Evolutionary conservation across 768 basidiomycete genomes (phyloP).

Genomic region (Leucocoprinus leucothites): DNA sequence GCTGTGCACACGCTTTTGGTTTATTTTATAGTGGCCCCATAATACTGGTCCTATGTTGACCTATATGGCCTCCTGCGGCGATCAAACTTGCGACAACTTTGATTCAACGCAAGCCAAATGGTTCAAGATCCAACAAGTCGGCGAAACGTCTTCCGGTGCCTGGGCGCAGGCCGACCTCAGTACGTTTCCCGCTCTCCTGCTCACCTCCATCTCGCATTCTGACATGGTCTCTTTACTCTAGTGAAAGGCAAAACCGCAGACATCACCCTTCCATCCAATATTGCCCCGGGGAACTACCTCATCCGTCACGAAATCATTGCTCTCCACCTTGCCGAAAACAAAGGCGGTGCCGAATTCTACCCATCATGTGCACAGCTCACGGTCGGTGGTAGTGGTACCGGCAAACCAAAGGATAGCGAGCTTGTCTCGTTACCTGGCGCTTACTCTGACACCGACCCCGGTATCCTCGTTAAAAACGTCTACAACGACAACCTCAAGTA

Average conservation of each 20-base stretch:
- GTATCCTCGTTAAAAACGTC: slow-evolving; percentile 40
- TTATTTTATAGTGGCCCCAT: slow-evolving; percentile 40
- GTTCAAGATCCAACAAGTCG: slow-evolving; percentile 68
- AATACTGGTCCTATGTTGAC: slow-evolving; percentile 69
- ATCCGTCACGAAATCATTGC: slow-evolving; percentile 81
- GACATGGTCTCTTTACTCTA: slow-evolving; percentile 11
- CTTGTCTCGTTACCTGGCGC: slow-evolving; percentile 71
- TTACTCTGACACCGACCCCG: slow-evolving; percentile 68
- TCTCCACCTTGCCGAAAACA: slow-evolving; percentile 56
- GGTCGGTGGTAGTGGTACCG: slow-evolving; percentile 53
- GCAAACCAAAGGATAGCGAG: slow-evolving; percentile 40
- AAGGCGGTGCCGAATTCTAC: slow-evolving; percentile 78
- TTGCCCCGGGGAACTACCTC: slow-evolving; percentile 69
- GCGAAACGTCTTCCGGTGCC: slow-evolving; percentile 32
- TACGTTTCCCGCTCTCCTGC: slow-evolving; percentile 25
- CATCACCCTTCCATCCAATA: slow-evolving; percentile 43
- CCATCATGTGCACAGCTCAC: slow-evolving; percentile 62
- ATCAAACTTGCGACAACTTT: slow-evolving; percentile 56
- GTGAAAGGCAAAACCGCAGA: slow-evolving; percentile 39
- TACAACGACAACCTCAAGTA: neutral
- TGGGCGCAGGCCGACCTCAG: slow-evolving; percentile 59
- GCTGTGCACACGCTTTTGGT: no score
- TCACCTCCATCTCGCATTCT: neutral
- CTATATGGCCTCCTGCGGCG: slow-evolving; percentile 67
- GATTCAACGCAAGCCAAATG: slow-evolving; percentile 56